Percentiles rank a stretch among this genome's conserved stretches.
Conservation (phyloP, 768 basidiomycete genomes). For the Flagelloscypha sp. region DNA sequence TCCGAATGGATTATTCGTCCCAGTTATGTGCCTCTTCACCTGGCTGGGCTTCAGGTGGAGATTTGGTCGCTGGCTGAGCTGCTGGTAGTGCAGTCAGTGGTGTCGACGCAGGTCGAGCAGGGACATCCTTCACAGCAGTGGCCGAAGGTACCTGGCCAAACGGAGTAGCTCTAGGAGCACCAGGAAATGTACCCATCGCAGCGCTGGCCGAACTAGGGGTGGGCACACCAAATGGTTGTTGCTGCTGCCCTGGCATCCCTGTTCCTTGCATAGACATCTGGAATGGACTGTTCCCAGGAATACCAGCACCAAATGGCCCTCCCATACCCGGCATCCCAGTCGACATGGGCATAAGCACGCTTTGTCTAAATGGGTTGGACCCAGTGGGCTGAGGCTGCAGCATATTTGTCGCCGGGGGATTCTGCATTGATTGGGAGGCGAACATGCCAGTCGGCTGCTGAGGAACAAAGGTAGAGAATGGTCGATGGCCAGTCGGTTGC, state of each 20-base stretch:
- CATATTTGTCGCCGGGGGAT: no score
- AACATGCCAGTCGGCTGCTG: constrained; percentile 44
- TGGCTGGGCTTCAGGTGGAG: constrained; percentile 46
- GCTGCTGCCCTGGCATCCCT: constrained; percentile 12
- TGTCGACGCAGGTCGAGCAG: constrained; percentile 63
- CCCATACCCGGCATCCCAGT: constrained; percentile 44
- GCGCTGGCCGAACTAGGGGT: constrained; percentile 10
- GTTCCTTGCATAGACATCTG: no score
- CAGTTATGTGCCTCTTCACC: constrained; percentile 86
- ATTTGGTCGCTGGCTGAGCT: constrained; percentile 19
- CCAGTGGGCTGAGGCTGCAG: constrained; percentile 41
- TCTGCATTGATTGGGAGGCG: no score
- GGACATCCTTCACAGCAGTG: constrained; percentile 20
- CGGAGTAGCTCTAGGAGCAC: no score
- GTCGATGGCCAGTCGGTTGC: constrained; percentile 39
- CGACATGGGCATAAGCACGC: constrained; percentile 55
- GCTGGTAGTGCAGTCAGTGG: constrained; percentile 42
- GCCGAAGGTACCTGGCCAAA: constrained; percentile 3
- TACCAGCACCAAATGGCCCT: constrained; percentile 10
- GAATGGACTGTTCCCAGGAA: no score
- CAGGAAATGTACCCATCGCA: no score
- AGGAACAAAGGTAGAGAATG: constrained; percentile 48
- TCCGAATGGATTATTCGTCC: constrained; percentile 93
- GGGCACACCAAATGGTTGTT: constrained; percentile 11
- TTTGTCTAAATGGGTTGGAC: constrained; percentile 80